phyloP scores from a whole-genome alignment of 1,139 yeast genomes.

The Lodderomyces margitis region DNA sequence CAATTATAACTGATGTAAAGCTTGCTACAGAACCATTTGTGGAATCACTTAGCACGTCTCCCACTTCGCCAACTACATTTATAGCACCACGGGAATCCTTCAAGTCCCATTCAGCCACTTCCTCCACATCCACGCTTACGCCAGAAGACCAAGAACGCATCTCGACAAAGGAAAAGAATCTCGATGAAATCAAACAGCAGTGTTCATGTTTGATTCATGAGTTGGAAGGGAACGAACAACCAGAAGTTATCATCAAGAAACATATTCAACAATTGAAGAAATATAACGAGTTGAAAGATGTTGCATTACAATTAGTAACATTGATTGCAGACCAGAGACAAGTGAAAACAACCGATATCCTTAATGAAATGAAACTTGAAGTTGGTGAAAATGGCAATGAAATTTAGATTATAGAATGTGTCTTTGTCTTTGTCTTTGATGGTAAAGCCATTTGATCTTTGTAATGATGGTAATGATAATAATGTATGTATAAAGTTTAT shows the following conservation, averaged over 20 bases:
- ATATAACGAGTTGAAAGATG: conserved; percentile 51
- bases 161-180: conserved; percentile 23
- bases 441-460: neutral
- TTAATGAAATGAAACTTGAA: conserved; percentile 22
- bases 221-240: conserved; percentile 29
- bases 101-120: conserved; percentile 2
- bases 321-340: conserved; percentile 52
- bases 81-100: neutral
- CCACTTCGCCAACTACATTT: neutral
- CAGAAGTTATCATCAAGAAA: conserved; percentile 37
- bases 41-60: conserved; percentile 2
- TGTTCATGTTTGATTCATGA: conserved; percentile 36
- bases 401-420: neutral
- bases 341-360: conserved; percentile 39
- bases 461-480: neutral
- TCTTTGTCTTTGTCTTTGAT: neutral
- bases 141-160: conserved; percentile 13
- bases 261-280: conserved; percentile 44
- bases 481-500: neutral
- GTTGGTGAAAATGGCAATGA: neutral
- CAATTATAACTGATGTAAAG: neutral
- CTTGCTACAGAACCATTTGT: neutral
- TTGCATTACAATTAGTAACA: conserved; percentile 47
- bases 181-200: conserved; percentile 36
- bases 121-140: neutral